These are phyloP conservation scores for Cyclotella kingstonii DNA, from an alignment of 108 stramenopile species.

Conservation along the genomic window DNA sequence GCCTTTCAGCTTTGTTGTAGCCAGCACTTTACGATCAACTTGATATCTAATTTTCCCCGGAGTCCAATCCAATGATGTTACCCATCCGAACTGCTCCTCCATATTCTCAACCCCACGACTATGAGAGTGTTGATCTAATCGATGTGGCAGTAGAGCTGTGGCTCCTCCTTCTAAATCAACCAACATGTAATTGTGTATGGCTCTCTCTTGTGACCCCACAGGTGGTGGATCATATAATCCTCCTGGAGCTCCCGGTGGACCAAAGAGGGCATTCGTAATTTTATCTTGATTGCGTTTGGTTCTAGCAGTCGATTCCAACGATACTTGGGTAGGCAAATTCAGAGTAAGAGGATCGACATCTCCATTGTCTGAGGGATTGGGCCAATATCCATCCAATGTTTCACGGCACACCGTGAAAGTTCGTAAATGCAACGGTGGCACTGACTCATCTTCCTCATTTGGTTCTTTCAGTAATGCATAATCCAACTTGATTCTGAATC, in stretches of 20 bases:
- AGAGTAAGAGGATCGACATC: constrained; percentile 1
- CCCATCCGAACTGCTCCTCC: constrained; percentile 50
- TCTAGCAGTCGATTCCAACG: constrained; percentile 9
- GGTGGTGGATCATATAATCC: constrained; percentile 89
- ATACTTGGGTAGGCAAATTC: too few relatives aligned
- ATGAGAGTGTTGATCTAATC: constrained; percentile 63
- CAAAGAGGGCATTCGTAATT: constrained; percentile 56
- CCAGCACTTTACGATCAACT: constrained; percentile 76
- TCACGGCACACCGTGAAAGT: constrained; percentile 85
- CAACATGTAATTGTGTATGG: constrained; percentile 62
- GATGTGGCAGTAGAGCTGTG: constrained; percentile 70
- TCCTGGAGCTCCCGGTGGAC: constrained; percentile 73
- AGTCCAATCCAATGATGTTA: constrained; percentile 84
- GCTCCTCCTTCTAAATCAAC: constrained; percentile 84
- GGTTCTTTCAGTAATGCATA: constrained; percentile 51
- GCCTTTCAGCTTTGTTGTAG: constrained; percentile 63
- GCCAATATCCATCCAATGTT: constrained; percentile 71
- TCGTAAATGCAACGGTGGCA: constrained; percentile 61
- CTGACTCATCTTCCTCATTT: background rate
- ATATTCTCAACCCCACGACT: constrained; percentile 14
- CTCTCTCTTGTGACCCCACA: constrained; percentile 66
- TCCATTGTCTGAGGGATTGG: constrained; percentile 31
- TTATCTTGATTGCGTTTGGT: constrained; percentile 35
- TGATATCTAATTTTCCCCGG: constrained; percentile 80
- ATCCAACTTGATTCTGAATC: constrained; percentile 81